A percentile compares a stretch with the other conserved stretches of the same genome.
Evolutionary conservation across 108 stramenopile species (phyloP).

Genomic region (Discostella stelligeroides): DNA sequence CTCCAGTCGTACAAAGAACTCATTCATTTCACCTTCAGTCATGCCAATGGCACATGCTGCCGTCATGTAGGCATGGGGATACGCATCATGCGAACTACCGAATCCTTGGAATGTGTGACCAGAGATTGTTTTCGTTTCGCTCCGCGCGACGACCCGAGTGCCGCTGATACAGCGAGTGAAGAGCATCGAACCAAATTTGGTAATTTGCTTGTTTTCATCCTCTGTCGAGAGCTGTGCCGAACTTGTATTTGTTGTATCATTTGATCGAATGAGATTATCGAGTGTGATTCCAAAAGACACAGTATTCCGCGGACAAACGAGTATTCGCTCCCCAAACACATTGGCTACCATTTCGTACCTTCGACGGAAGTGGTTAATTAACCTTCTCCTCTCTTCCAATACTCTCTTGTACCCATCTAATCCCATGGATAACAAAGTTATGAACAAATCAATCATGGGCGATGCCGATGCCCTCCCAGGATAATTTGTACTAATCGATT

Average conservation of each 20-base stretch:
- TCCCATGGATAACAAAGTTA: slow-evolving; percentile 96
- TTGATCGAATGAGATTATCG: slow-evolving; percentile 56
- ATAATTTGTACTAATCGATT: slow-evolving; percentile 88
- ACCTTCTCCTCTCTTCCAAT: slow-evolving; percentile 60
- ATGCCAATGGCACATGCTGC: slow-evolving; percentile 94
- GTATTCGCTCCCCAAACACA: slow-evolving; percentile 83
- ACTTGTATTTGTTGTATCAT: slow-evolving; percentile 15
- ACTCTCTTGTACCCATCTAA: slow-evolving; percentile 76
- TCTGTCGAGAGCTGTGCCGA: slow-evolving; percentile 9
- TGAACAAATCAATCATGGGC: slow-evolving; percentile 95
- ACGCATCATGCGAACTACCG: slow-evolving; percentile 75
- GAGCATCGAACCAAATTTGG: slow-evolving; percentile 96
- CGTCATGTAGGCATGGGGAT: slow-evolving; percentile 89
- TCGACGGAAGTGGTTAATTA: slow-evolving; percentile 56
- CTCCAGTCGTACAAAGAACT: slow-evolving; percentile 86
- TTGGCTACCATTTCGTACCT: slow-evolving; percentile 66
- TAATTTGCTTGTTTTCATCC: slow-evolving; percentile 53
- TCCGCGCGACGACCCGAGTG: slow-evolving; percentile 75
- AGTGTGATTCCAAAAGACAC: slow-evolving; percentile 97
- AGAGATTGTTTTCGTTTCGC: slow-evolving; percentile 63
- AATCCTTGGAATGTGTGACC: slow-evolving; percentile 77
- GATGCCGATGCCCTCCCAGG: slow-evolving; percentile 96
- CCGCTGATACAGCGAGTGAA: slow-evolving; percentile 97
- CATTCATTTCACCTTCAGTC: slow-evolving; percentile 74
- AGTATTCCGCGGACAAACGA: slow-evolving; percentile 87